Percentiles rank a stretch among this genome's conserved stretches.
Evolutionary conservation across 768 basidiomycete genomes (phyloP).

Genomic region (Tremella mesenterica): DNA sequence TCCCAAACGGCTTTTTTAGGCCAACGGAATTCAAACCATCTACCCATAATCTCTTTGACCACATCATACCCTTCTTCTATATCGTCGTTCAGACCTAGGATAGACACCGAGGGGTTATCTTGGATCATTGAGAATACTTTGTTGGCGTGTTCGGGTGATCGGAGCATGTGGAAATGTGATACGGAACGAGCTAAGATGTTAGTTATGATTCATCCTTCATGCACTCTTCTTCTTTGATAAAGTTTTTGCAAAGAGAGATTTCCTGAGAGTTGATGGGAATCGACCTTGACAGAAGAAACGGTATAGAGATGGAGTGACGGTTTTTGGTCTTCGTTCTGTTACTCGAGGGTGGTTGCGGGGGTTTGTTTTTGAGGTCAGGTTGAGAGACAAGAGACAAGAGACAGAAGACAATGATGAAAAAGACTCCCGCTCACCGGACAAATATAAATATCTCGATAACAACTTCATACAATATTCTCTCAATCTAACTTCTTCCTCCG

Average conservation of each 20-base stretch:
- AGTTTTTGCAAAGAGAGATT: no score
- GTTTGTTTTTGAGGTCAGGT: no score
- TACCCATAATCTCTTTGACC: slow-evolving; percentile 19
- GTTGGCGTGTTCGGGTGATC: slow-evolving; percentile 21
- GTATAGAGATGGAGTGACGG: no score
- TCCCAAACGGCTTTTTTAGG: slow-evolving; percentile 33
- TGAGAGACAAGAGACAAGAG: neutral
- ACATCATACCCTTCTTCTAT: slow-evolving; percentile 34
- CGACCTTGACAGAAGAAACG: no score
- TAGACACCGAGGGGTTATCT: slow-evolving; percentile 16
- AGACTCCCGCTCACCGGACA: slow-evolving; percentile 23
- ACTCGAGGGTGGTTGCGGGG: neutral
- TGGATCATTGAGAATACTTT: slow-evolving; percentile 29
- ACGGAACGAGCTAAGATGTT: slow-evolving; percentile 7
- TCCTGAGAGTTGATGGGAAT: no score
- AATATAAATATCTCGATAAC: slow-evolving; percentile 37
- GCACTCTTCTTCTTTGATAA: no score
- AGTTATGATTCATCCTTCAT: neutral
- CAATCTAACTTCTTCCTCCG: slow-evolving; percentile 24
- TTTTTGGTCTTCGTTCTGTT: no score
- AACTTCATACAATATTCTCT: slow-evolving; percentile 34
- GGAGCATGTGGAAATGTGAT: slow-evolving; percentile 41
- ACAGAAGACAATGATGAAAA: slow-evolving; percentile 6
- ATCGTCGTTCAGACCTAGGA: slow-evolving; percentile 40
- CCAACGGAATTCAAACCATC: slow-evolving; percentile 31